phyloP scores from a whole-genome alignment of 75 land plant genomes.

The Isoetes taiwanensis region DNA sequence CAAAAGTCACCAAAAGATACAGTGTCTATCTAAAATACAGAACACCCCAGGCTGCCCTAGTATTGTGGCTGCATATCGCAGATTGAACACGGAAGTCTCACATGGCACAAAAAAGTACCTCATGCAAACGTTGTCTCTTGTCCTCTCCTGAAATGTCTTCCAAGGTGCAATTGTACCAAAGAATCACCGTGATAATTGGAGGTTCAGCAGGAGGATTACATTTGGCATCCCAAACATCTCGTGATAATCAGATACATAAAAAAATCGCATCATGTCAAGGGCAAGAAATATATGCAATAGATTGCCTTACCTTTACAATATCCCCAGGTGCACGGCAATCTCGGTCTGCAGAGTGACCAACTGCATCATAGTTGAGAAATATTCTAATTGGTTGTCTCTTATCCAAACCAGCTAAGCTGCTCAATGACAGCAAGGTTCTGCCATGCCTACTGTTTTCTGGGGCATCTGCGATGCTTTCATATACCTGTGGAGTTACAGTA shows the following conservation, averaged over 20 bases:
- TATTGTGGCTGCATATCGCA: neutral
- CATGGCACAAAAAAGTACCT: constrained; percentile 26
- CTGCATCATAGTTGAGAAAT: constrained; percentile 92
- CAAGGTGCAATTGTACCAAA: constrained; percentile 92
- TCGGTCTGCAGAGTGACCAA: constrained; percentile 83
- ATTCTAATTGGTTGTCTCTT: constrained; percentile 74
- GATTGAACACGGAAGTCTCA: neutral
- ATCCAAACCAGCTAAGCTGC: constrained; percentile 17
- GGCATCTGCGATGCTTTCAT: constrained; percentile 20
- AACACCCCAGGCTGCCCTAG: neutral
- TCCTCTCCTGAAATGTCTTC: constrained; percentile 91
- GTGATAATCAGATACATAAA: neutral
- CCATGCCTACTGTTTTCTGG: constrained; percentile 24
- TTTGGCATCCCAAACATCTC: constrained; percentile 86
- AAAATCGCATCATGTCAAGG: neutral
- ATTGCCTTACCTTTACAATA: constrained; percentile 65
- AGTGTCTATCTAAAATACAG: neutral
- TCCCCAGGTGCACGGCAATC: constrained; percentile 70
- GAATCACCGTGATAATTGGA: constrained; percentile 78
- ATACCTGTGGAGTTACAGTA: constrained; percentile 75
- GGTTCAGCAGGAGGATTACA: constrained; percentile 74
- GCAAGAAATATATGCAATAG: neutral
- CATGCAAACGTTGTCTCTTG: constrained; percentile 69
- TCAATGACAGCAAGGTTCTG: constrained; percentile 45
- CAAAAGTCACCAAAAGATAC: neutral